These are phyloP conservation scores for Citrus inodora DNA, from an alignment of 345 rosid genomes.

Conservation along the genomic window DNA sequence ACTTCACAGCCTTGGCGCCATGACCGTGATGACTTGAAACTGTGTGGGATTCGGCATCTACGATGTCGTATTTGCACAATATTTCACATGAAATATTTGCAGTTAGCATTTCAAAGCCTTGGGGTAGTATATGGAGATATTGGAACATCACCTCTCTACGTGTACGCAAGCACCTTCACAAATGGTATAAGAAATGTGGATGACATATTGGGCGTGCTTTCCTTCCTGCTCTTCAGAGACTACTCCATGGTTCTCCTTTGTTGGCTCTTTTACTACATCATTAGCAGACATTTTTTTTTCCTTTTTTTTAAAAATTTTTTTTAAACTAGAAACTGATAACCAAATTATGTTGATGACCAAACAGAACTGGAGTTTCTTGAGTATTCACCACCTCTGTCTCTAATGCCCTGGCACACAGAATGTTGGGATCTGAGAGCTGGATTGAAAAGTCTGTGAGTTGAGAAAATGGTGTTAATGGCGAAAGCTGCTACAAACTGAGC, in stretches of 20 bases:
- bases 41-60: constrained; percentile 40
- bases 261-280: not conserved
- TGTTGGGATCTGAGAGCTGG: too few relatives aligned
- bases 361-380: not conserved
- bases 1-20: constrained; percentile 27
- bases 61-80: constrained; percentile 30
- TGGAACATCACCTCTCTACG: too few relatives aligned
- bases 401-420: not conserved
- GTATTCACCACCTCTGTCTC: not conserved
- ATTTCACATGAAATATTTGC: constrained; percentile 25
- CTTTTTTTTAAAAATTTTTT: too few relatives aligned
- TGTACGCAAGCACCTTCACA: too few relatives aligned
- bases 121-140: too few relatives aligned
- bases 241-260: not conserved
- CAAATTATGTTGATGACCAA: not conserved
- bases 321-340: not conserved
- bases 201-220: too few relatives aligned
- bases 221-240: constrained; percentile 8
- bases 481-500: not conserved
- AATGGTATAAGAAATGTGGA: too few relatives aligned
- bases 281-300: not conserved
- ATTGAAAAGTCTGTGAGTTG: too few relatives aligned
- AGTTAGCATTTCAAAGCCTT: too few relatives aligned
- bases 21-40: constrained; percentile 6
- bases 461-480: not conserved